A percentile compares a stretch with the other conserved stretches of the same genome.
Evolutionary conservation across 768 basidiomycete species (phyloP).

Genomic region (Naematelia aurantialba): DNA sequence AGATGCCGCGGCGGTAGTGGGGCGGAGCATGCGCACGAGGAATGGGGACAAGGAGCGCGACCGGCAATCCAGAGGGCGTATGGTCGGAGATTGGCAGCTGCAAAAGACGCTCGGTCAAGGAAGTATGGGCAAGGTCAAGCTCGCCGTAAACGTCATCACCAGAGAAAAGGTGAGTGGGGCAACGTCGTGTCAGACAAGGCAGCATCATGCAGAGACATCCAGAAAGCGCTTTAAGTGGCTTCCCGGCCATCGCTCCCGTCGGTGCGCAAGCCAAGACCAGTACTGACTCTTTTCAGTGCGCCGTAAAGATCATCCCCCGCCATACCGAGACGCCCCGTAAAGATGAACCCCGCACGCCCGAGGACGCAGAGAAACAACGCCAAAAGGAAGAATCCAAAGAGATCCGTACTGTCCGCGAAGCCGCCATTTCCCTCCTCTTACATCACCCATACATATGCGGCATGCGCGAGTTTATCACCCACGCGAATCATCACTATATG

Average conservation of each 20-base stretch:
- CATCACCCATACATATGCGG: slow-evolving; percentile 99
- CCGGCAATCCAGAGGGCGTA: slow-evolving; percentile 52
- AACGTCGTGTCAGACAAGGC: too few relatives aligned
- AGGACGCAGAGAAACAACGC: slow-evolving; percentile 61
- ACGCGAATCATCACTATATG: slow-evolving; percentile 99
- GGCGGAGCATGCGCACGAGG: slow-evolving; percentile 1
- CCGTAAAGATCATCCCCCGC: slow-evolving; percentile 97
- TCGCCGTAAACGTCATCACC: slow-evolving; percentile 80
- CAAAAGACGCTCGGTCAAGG: slow-evolving; percentile 96
- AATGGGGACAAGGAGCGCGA: slow-evolving; percentile 13
- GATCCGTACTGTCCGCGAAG: slow-evolving; percentile 91
- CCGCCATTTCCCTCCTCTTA: slow-evolving; percentile 86
- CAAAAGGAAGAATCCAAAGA: slow-evolving; percentile 94
- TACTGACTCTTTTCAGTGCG: slow-evolving; percentile 60
- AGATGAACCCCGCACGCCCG: slow-evolving; percentile 51
- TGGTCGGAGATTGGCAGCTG: slow-evolving; percentile 87
- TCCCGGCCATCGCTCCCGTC: too few relatives aligned
- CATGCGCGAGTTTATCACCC: slow-evolving; percentile 97
- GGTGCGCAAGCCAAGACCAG: not conserved
- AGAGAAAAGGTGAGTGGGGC: slow-evolving; percentile 80
- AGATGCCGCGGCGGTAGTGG: slow-evolving; percentile 24
- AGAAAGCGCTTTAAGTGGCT: too few relatives aligned
- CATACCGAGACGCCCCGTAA: slow-evolving; percentile 60
- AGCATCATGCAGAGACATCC: too few relatives aligned
- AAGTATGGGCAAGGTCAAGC: slow-evolving; percentile 98